Evolutionary conservation across 495 filamentous ascomycete genomes (phyloP), one percentile per base, ranked within the genome.

Genomic region (Aspergillus campestris): DNA sequence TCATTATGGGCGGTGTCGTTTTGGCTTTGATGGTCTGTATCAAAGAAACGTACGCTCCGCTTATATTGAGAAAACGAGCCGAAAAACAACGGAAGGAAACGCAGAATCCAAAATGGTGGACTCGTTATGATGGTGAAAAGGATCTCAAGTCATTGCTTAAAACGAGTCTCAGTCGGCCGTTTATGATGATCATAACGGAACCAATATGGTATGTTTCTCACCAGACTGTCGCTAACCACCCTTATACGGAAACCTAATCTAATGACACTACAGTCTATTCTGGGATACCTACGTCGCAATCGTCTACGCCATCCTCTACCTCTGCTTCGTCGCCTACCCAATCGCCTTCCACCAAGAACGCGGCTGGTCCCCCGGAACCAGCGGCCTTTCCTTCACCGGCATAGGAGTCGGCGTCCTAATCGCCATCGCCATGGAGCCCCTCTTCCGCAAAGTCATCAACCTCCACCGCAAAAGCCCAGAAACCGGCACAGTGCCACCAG

Each of bases 321-420:
- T 94, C 24, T 89, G 86, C 62, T 91, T 94, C 64, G 79, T 88
- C 14, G 82, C 84, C 7, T 82, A 79, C 47, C 88, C 88, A 0
- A 79, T 89, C 35, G 79, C 89, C 39, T 92, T 92, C 61, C 67
- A 72, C 3, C 57, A 79, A 7, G 63, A 83, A 32, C 81, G 87
- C 10, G 80, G 79, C 36, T 92, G 86, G 86, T 69, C 70, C 0
- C 62, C 75, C 1, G 77, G 79, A 8, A 59, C 81, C 33, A 73
- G 78, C 0, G 87, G 86, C 1, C 78, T 92, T 6, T 67, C 83
- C 3, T 92, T 89, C 58, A 53, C 77, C 0, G 86, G 87, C 4
- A 87, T 94, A 40, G 83, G 83, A 10, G 57, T 80, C 34, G 87
- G 86, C 35, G 76, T 74, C 29, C 66, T 83, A 29, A 38, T 83